Percentiles rank a stretch among this genome's conserved stretches.
Conservation (phyloP, 371 early-diverging fungal species). For the Syncephalastrum racemosum region DNA sequence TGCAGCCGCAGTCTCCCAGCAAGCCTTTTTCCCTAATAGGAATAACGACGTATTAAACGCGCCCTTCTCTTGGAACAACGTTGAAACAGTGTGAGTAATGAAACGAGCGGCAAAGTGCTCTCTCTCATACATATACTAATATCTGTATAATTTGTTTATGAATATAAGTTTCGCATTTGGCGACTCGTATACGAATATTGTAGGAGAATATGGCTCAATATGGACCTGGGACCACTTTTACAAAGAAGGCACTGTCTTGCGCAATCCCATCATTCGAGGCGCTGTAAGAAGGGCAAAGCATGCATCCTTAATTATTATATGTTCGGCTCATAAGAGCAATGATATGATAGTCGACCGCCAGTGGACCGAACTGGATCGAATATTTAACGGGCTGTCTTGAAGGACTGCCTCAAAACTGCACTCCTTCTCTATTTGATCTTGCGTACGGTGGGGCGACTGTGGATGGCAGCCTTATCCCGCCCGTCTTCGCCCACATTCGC, state of each 20-base stretch:
- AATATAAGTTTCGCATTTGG: slow-evolving; percentile 13
- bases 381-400: slow-evolving; percentile 16
- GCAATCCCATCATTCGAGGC: slow-evolving; percentile 11
- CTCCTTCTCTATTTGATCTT: slow-evolving; percentile 10
- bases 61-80: slow-evolving; percentile 9
- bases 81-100: slow-evolving; percentile 5
- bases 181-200: slow-evolving; percentile 14
- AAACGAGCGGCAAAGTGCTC: too few relatives aligned
- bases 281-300: slow-evolving; percentile 1
- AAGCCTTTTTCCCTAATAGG: too few relatives aligned
- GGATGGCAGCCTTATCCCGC: slow-evolving; percentile 6
- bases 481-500: slow-evolving; percentile 4
- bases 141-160: background rate
- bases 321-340: background rate
- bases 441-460: slow-evolving; percentile 14
- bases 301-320: background rate
- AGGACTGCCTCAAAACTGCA: slow-evolving; percentile 17
- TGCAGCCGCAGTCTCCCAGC: too few relatives aligned
- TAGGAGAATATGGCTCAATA: slow-evolving; percentile 15
- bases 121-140: background rate
- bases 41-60: too few relatives aligned
- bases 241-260: slow-evolving; percentile 2
- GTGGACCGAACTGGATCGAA: slow-evolving; percentile 17
- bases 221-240: slow-evolving; percentile 15
- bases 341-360: slow-evolving; percentile 10